These are phyloP conservation scores for Neofusicoccum laricinum DNA, from an alignment of 2,329 filamentous ascomycete species.

Conservation along the genomic window DNA sequence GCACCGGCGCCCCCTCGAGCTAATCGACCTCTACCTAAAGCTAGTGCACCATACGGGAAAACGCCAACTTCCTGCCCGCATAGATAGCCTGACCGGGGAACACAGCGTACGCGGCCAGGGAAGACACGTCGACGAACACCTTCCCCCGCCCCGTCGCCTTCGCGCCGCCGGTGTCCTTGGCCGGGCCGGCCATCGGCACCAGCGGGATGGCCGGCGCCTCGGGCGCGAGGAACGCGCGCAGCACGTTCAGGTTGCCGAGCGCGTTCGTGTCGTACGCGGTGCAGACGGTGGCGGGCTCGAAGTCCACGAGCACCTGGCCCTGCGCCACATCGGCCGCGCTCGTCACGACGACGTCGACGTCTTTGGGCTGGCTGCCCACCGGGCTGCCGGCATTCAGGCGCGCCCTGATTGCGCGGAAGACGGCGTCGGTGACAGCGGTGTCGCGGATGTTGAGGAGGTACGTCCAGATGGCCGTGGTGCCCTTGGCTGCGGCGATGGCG, in stretches of 20 bases:
- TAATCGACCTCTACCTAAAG: constrained; percentile 4
- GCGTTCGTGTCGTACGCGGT: constrained; percentile 19
- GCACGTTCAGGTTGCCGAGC: constrained; percentile 17
- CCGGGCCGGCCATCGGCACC: not conserved
- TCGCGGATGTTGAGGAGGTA: constrained; percentile 13
- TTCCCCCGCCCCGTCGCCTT: not conserved
- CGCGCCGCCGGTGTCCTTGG: not conserved
- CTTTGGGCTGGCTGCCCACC: too few relatives aligned
- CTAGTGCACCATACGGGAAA: constrained; percentile 1
- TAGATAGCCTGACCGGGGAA: constrained; percentile 12
- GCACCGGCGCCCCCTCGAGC: not conserved
- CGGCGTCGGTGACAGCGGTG: not conserved
- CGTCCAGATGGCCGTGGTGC: constrained; percentile 14
- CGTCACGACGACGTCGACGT: constrained; percentile 17
- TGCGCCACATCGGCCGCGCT: constrained; percentile 13
- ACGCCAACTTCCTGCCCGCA: constrained; percentile 11
- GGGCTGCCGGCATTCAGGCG: constrained; percentile 4
- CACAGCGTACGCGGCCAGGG: not conserved
- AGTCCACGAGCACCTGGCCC: not conserved
- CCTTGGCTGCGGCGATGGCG: not conserved
- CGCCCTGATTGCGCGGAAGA: constrained; percentile 13
- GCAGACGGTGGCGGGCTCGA: constrained; percentile 11
- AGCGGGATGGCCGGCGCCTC: constrained; percentile 6
- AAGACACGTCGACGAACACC: not conserved
- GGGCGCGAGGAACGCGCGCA: constrained; percentile 18